Conservation (phyloP, 164 flowering plant genomes). For the Cinnamomum chago region DNA sequence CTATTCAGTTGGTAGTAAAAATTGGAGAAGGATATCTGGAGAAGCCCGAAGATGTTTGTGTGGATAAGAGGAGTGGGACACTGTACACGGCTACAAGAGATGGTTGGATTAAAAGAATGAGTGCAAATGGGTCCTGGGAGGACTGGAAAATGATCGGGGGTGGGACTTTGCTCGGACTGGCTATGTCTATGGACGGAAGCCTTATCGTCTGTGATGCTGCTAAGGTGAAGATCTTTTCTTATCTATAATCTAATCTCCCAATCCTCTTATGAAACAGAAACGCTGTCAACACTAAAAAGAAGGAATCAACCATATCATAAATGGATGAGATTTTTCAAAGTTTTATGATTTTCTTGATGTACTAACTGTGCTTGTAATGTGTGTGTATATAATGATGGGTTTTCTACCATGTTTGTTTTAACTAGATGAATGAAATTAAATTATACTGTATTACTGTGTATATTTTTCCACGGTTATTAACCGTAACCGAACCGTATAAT, state of each 20-base stretch:
- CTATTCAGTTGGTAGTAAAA: slow-evolving; percentile 40
- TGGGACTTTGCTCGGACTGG: slow-evolving; percentile 39
- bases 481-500: too few species aligned
- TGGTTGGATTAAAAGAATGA: slow-evolving; percentile 70
- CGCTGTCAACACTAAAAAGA: too few species aligned
- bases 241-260: not conserved
- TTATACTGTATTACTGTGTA: too few species aligned
- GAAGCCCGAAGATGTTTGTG: slow-evolving; percentile 57
- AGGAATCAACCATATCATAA: too few species aligned
- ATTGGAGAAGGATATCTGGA: slow-evolving; percentile 59
- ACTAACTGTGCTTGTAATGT: too few species aligned
- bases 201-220: slow-evolving; percentile 54
- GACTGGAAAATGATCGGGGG: slow-evolving; percentile 47
- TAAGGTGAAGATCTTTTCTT: slow-evolving; percentile 22
- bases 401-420: too few species aligned
- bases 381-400: too few species aligned
- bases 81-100: slow-evolving; percentile 66
- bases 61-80: slow-evolving; percentile 42
- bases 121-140: slow-evolving; percentile 56
- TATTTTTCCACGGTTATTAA: too few species aligned
- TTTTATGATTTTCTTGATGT: too few species aligned
- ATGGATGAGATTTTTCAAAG: too few species aligned
- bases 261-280: too few species aligned
- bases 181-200: slow-evolving; percentile 30
- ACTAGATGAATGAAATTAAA: too few species aligned